Conservation (phyloP, 352 stramenopile genomes). For the Phytophthora sp. region DNA sequence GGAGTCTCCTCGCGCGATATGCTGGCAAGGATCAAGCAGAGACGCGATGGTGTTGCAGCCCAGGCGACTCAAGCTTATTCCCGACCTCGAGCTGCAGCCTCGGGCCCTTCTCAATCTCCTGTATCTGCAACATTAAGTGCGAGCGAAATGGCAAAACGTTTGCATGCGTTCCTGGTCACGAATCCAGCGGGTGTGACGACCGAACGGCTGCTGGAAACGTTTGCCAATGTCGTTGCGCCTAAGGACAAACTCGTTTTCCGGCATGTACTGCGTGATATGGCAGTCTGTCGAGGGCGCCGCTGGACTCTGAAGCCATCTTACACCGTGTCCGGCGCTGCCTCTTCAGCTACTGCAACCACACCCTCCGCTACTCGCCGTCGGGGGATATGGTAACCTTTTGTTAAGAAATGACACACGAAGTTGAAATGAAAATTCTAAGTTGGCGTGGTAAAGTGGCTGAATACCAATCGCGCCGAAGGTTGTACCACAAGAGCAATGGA, state of each 20-base stretch:
- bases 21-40: conserved; percentile 62
- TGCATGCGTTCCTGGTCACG: conserved; percentile 84
- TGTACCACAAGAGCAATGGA: conserved; percentile 1
- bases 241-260: conserved; percentile 91
- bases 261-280: conserved; percentile 85
- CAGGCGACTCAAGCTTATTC: conserved; percentile 9
- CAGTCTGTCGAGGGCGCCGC: conserved; percentile 63
- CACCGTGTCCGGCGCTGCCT: conserved; percentile 1
- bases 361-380: background rate
- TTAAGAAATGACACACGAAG: background rate
- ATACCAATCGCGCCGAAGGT: conserved; percentile 1
- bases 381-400: background rate
- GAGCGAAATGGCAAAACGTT: conserved; percentile 67
- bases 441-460: conserved; percentile 7
- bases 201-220: conserved; percentile 89
- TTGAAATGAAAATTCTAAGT: too few relatives aligned
- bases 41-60: conserved; percentile 32
- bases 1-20: conserved; percentile 69
- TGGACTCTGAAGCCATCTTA: conserved; percentile 83
- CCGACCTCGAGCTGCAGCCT: background rate
- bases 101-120: conserved; percentile 8
- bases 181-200: conserved; percentile 78
- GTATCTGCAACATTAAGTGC: conserved; percentile 34
- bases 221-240: conserved; percentile 80
- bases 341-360: background rate